Evolutionary conservation across 306 rosid species (phyloP).

Genomic region (Vicia faba): DNA sequence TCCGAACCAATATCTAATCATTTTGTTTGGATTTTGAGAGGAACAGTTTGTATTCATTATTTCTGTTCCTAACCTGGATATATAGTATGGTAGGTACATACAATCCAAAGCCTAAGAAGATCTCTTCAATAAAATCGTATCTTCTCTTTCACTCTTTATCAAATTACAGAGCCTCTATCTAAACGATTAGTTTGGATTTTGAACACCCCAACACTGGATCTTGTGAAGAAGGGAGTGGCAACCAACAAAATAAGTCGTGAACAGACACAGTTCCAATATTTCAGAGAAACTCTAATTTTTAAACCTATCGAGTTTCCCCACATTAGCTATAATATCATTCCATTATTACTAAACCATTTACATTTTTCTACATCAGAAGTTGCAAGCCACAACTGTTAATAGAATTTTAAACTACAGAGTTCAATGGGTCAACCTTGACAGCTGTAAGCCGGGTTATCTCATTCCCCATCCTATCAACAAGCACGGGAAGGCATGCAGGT

Average conservation of each 20-base stretch:
- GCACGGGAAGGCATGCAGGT: conserved; percentile 94
- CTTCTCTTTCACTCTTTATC: background rate
- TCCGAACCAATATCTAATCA: conserved; percentile 5
- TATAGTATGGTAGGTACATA: background rate
- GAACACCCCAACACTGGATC: conserved; percentile 2
- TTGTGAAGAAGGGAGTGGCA: conserved; percentile 1
- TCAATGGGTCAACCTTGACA: conserved; percentile 72
- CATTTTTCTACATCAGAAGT: conserved; percentile 22
- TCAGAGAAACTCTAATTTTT: background rate
- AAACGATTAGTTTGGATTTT: conserved; percentile 4
- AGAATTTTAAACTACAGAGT: conserved; percentile 29
- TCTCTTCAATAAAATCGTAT: background rate
- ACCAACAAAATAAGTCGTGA: background rate
- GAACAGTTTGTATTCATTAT: background rate
- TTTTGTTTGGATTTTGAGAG: conserved; percentile 5
- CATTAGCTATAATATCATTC: background rate
- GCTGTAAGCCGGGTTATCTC: conserved; percentile 99
- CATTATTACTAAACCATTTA: background rate
- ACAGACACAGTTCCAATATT: background rate
- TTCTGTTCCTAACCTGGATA: background rate
- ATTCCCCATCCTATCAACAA: conserved; percentile 99
- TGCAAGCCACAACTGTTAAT: background rate
- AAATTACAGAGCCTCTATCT: background rate
- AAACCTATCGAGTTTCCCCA: conserved; percentile 1
- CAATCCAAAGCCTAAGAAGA: background rate